Evolutionary conservation across 2,329 filamentous ascomycete species (phyloP), one percentile per base, ranked within the genome.

Genomic region (Triangularia verruculosa): DNA sequence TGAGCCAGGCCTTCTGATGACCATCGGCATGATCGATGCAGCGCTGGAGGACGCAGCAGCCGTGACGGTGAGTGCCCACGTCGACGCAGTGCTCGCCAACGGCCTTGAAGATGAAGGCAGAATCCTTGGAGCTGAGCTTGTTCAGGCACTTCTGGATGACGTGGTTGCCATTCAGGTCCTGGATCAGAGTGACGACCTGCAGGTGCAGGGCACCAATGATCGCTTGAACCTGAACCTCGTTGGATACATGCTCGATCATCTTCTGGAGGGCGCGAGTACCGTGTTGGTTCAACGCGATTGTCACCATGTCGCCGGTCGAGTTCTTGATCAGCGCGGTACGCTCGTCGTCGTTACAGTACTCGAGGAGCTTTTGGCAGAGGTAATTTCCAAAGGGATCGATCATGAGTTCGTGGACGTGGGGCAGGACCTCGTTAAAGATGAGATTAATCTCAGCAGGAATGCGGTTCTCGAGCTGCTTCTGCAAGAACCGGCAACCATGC

Each of bases 141-240:
- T 98, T 99, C 61, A 99, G 85, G 73, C 95, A 99, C 80, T 99
- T 99, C 79, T 99, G 95, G 68, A 99, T 97, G 72, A 99, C 95
- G 73, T 99, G 95, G 73, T 99, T 99, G 76, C 95, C 95, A 74
- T 99, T 99, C 60, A 99, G 83, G 72, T 99, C 95, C 76, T 99
- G 93, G 66, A 99, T 97, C 61, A 99, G 85, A 71, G 95, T 90
- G 20, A 99, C 95, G 57, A 99, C 95, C 65, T 91, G 88, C 74
- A 88, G 84, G 67, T 89, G 86, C 58, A 99, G 84, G 13, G 95
- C 92, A 61, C 90, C 83, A 69, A 96, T 96, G 75, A 99, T 95
- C 69, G 92, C 89, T 70, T 90, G 83, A 58, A 94, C 90, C 78
- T 99, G 95, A 72, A 90, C 88, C 2, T 88, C 84, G 25, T 92